Evolutionary conservation across 352 stramenopile genomes (phyloP).

Genomic region (Pythium guiyangense): DNA sequence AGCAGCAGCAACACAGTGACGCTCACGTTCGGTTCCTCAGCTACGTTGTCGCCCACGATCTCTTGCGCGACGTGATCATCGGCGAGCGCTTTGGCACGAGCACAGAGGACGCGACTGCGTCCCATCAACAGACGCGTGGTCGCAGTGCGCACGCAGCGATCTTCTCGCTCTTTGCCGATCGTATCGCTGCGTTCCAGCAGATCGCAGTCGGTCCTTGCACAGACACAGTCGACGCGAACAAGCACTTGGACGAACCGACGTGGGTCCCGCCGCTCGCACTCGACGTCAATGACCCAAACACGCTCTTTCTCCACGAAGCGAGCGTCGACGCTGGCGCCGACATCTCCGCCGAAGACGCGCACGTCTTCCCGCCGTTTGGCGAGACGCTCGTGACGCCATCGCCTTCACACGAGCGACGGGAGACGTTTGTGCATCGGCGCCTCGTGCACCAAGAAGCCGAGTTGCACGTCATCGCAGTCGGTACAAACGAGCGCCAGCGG

Average conservation of each 20-base stretch:
- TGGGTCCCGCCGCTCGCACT: conserved; percentile 35
- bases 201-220: conserved; percentile 4
- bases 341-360: conserved; percentile 33
- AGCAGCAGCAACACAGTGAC: neutral
- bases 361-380: conserved; percentile 34
- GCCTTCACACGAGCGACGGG: neutral
- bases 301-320: conserved; percentile 35
- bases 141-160: conserved; percentile 7
- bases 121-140: too few species aligned
- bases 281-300: conserved; percentile 24
- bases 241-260: conserved; percentile 18
- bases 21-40: conserved; percentile 15
- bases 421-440: conserved; percentile 8
- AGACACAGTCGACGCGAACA: neutral
- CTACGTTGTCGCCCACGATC: conserved; percentile 38
- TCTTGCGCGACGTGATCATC: conserved; percentile 30
- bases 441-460: conserved; percentile 36
- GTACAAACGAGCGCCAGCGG: conserved; percentile 5
- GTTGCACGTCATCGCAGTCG: conserved; percentile 10
- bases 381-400: conserved; percentile 4
- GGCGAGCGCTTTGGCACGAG: conserved; percentile 13
- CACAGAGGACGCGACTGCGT: neutral
- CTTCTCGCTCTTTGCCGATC: conserved; percentile 24
- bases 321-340: conserved; percentile 23
- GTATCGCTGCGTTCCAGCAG: conserved; percentile 24